phyloP scores from a whole-genome alignment of 805 yeast species.

The Myxozyma neotropica region DNA sequence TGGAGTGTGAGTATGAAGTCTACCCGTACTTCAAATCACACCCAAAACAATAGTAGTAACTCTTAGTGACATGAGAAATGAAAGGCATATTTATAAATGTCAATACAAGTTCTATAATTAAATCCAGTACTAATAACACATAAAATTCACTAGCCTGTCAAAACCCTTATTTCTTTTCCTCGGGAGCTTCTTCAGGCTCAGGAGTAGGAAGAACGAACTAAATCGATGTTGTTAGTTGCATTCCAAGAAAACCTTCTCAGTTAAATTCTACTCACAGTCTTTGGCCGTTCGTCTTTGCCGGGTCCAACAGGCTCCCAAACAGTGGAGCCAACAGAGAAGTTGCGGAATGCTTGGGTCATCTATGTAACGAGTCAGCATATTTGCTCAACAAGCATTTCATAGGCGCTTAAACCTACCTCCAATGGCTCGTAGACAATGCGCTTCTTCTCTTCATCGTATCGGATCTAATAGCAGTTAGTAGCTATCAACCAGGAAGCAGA shows the following conservation, averaged over 20 bases:
- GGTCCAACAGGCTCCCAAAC: slow-evolving; percentile 93
- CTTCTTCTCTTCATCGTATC: slow-evolving; percentile 89
- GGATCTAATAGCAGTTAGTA: slow-evolving; percentile 47
- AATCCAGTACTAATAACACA: not conserved
- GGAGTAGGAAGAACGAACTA: slow-evolving; percentile 81
- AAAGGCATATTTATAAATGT: not conserved
- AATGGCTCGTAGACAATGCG: slow-evolving; percentile 87
- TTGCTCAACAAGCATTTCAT: not conserved
- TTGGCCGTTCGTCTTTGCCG: slow-evolving; percentile 81
- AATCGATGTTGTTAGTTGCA: not conserved
- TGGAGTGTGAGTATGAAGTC: no score
- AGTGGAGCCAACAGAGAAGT: slow-evolving; percentile 82
- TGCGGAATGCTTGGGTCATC: slow-evolving; percentile 89
- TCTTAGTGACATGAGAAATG: no score
- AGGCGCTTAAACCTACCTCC: slow-evolving; percentile 46
- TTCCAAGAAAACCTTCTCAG: not conserved
- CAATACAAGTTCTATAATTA: not conserved
- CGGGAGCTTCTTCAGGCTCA: slow-evolving; percentile 65
- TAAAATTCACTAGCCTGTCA: not conserved
- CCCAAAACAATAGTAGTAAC: no score
- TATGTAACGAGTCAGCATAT: not conserved
- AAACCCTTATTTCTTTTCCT: slow-evolving; percentile 43
- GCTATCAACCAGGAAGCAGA: not conserved
- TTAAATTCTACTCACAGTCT: slow-evolving; percentile 37
- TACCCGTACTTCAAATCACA: no score